phyloP scores from a whole-genome alignment of 1,284 basidiomycete genomes.

The Neotropicomus parvogracilis region DNA sequence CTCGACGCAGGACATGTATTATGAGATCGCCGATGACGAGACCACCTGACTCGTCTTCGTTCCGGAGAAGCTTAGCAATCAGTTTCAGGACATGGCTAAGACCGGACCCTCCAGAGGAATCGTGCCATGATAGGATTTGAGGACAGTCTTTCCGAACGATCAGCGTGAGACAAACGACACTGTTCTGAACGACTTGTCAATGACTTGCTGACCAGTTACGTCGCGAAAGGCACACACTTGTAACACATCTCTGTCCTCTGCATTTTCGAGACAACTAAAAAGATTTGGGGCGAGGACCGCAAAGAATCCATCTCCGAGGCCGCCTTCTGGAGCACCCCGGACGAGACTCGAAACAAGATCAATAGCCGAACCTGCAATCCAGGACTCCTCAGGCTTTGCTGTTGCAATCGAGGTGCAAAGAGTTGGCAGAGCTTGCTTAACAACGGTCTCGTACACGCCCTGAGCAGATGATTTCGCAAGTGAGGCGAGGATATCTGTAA shows the following conservation, averaged over 20 bases:
- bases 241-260: slow-evolving; percentile 81
- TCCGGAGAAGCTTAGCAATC: slow-evolving; percentile 73
- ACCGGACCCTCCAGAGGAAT: slow-evolving; percentile 64
- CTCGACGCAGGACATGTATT: slow-evolving; percentile 83
- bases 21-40: slow-evolving; percentile 92
- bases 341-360: slow-evolving; percentile 75
- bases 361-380: slow-evolving; percentile 74
- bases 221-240: slow-evolving; percentile 50
- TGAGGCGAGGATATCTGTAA: slow-evolving; percentile 77
- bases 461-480: slow-evolving; percentile 58
- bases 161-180: slow-evolving; percentile 77
- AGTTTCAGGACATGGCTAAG: slow-evolving; percentile 71
- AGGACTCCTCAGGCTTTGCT: slow-evolving; percentile 61
- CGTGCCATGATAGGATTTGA: slow-evolving; percentile 76
- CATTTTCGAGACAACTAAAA: slow-evolving; percentile 62
- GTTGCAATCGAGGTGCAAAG: slow-evolving; percentile 64
- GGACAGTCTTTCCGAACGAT: slow-evolving; percentile 84
- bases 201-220: neutral
- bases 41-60: slow-evolving; percentile 83
- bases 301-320: slow-evolving; percentile 77
- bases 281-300: slow-evolving; percentile 68
- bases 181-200: slow-evolving; percentile 52
- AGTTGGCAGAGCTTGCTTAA: slow-evolving; percentile 69
- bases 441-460: slow-evolving; percentile 67
- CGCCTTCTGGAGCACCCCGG: slow-evolving; percentile 57